Evolutionary conservation across 2,329 filamentous ascomycete genomes (phyloP), one percentile per base, ranked within the genome.

Genomic region (Botrytis paeoniae): DNA sequence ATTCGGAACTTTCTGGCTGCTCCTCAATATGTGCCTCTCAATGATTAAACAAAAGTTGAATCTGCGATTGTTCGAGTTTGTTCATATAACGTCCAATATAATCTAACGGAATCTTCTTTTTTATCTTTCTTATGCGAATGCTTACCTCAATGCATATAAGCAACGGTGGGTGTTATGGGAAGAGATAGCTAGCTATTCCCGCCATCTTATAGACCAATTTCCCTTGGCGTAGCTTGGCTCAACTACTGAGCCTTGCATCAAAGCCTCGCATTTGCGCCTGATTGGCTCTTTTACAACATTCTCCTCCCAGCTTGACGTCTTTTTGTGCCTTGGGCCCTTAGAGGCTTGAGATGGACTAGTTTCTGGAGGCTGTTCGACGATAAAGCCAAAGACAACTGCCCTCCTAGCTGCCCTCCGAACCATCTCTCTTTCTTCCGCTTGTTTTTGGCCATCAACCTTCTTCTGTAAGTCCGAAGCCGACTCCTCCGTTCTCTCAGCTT

Each of bases 401-500:
- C 75, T 73, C 43, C 75, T 64, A n/a, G 74, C 74, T 39, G 72
- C 72, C 59, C 75, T 69, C 41, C 73, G 72, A 25, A 76, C 75
- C 54, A 75, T 71, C 65, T 76, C 75, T 35, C 73, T 75, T 32
- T 76, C 74, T 25, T 75, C 70, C 12, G 75, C 75, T 41, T 65
- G 59, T 48, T 61, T 71, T 35, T 75, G 74, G 8, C 75, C 75
- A 65, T 76, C 73, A 20, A 81, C 78, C 37, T 87, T 80, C 80
- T 85, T 87, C 74, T 83, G 80, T 54, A 84, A 78, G 82, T 86
- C 85, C 76, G 86, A 85, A 2, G 85, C 83, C 4, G 85, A 87
- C 78, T 89, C 87, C 25, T 83, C 81, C 10, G 83, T 81, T n/a
- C 84, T 82, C 78, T 89, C 87, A 8, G 85, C 85, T 74, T 83